Conservation (phyloP, 2,329 filamentous ascomycete species). For the Cadophora sp. region DNA sequence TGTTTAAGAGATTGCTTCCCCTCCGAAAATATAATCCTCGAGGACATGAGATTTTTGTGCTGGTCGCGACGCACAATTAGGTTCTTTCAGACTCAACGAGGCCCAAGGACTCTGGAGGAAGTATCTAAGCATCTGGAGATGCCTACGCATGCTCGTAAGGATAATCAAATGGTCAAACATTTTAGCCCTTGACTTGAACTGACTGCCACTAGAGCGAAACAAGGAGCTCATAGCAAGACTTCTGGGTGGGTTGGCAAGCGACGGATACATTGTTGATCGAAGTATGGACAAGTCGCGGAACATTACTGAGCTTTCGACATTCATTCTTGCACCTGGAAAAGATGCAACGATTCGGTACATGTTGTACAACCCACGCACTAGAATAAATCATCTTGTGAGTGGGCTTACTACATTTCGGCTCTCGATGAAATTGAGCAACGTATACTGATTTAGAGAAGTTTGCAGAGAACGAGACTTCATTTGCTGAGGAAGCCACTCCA, state of each 20-base stretch:
- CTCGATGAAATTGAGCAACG: background rate
- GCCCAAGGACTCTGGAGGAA: background rate
- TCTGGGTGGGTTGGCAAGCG: background rate
- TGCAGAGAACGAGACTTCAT: background rate
- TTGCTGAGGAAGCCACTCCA: background rate
- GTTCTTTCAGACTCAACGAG: constrained; percentile 5
- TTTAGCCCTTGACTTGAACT: background rate
- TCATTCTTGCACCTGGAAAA: background rate
- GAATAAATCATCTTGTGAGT: constrained; percentile 6
- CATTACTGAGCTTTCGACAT: background rate
- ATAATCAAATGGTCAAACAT: background rate
- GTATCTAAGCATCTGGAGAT: constrained; percentile 2
- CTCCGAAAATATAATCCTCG: background rate
- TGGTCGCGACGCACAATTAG: constrained; percentile 4
- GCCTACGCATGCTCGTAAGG: background rate
- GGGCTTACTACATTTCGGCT: background rate
- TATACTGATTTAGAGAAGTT: constrained; percentile 4
- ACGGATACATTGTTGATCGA: background rate
- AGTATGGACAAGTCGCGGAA: background rate
- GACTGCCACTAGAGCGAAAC: constrained; percentile 6
- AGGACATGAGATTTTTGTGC: background rate
- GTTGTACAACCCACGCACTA: background rate
- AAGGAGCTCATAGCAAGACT: background rate
- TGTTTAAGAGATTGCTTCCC: background rate
- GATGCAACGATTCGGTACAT: background rate